These are phyloP conservation scores for Cystobasidium tubakii DNA, from an alignment of 768 basidiomycete genomes.

Conservation along the genomic window DNA sequence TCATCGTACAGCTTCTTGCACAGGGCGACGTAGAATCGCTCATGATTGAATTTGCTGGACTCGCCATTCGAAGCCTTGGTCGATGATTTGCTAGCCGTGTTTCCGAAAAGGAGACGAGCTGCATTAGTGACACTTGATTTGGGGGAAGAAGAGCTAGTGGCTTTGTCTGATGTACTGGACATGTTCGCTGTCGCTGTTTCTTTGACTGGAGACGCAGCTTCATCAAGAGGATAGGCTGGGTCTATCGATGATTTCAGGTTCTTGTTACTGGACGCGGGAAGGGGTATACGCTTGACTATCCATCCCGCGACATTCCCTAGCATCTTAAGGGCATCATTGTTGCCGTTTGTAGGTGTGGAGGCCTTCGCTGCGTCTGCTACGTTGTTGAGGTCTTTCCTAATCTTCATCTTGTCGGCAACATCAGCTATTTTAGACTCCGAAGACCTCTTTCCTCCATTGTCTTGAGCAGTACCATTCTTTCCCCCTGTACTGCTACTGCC, in stretches of 20 bases:
- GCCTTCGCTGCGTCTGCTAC: slow-evolving; percentile 25
- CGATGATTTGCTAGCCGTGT: slow-evolving; percentile 13
- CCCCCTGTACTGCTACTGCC: too few species aligned
- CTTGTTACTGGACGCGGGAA: not conserved
- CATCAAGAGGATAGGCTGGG: slow-evolving; percentile 7
- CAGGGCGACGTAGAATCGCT: slow-evolving; percentile 81
- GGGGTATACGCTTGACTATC: slow-evolving; percentile 31
- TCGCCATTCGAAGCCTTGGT: slow-evolving; percentile 53
- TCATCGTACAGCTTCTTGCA: slow-evolving; percentile 87
- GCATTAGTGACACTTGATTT: not conserved
- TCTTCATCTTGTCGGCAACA: not conserved
- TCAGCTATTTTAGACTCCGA: slow-evolving; percentile 27
- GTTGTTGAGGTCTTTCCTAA: slow-evolving; percentile 31
- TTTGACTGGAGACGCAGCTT: not conserved
- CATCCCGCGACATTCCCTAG: slow-evolving; percentile 35
- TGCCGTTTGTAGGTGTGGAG: not conserved
- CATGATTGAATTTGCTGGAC: slow-evolving; percentile 67
- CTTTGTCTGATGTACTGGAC: slow-evolving; percentile 6
- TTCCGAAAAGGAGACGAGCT: slow-evolving; percentile 10
- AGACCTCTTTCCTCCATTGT: not conserved
- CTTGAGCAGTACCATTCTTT: not conserved
- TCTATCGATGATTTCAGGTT: slow-evolving; percentile 17
- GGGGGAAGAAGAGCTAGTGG: slow-evolving; percentile 14
- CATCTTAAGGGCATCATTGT: slow-evolving; percentile 41
- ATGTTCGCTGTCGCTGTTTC: not conserved